Base-by-base conservation (phyloP, 2,329 filamentous ascomycete genomes). In the Aspergillus proliferans region DNA sequence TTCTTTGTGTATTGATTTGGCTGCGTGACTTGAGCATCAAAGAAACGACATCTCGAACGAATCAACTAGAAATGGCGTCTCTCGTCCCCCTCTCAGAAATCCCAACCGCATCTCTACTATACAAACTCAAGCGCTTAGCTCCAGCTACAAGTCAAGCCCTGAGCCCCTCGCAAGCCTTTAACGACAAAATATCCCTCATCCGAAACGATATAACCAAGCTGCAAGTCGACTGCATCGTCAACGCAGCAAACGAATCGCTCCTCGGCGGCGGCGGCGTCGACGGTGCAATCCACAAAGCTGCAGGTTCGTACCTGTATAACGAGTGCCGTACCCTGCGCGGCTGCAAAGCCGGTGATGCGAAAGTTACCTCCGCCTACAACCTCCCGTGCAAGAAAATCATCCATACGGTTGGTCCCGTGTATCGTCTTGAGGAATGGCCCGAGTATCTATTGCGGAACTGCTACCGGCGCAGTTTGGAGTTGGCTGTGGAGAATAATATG, bases 261-360 rank as follows among this genome's bases (percentile, higher is more conserved):
- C 77, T 87, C 0, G 90, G 91, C 47, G 93, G 93, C 47, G 89
- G 90, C n/a, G 93, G 93, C 33, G 90, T 97, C 14, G 86, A 91
- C 62, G 87, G 86, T 38, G 87, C 90, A 24, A 96, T 97, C 59
- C 93, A 97, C 67, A 70, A 78, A 26, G 89, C 86, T 38, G 92
- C 93, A 1, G 93, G 93, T 0, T 79, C 72, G 0, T 68, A 69
- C 0, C 80, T 97, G 0, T 55, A 84, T 18, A 62, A 74, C 7
- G 92, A 93, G 72, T 96, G 92, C 69, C 69, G 72, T n/a, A 77
- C 67, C 0, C 76, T 96, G 2, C 65, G 76, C 43, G 87, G 89
- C 45, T 96, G 91, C 67, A 67, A 74, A 12, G 92, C 88, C 0
- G 92, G 93, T 45, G 75, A 80, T 22, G 87, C 90, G 22, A 92